These are phyloP conservation scores for Pontederia crassipes DNA, from an alignment of 176 grass and related monocot species.

Conservation along the genomic window DNA sequence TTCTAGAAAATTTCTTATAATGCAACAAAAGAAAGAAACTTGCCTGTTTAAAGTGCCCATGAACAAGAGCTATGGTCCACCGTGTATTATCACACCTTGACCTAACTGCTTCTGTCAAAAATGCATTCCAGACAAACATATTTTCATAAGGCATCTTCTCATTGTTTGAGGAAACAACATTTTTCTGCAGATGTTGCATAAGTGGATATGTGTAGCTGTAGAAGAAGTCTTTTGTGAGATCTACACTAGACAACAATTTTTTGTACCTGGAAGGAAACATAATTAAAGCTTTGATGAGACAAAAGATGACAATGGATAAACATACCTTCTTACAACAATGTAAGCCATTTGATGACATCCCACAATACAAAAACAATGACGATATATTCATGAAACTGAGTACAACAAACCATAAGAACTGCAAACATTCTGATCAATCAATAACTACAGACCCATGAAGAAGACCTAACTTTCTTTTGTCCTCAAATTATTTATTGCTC, in stretches of 20 bases:
- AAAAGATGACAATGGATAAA: slow-evolving; percentile 2
- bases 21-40: background rate
- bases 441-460: too few relatives aligned
- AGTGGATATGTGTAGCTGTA: slow-evolving; percentile 97
- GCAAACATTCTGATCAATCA: too few relatives aligned
- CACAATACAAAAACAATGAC: background rate
- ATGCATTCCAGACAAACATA: slow-evolving; percentile 94
- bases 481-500: too few relatives aligned
- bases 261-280: slow-evolving; percentile 62
- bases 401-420: too few relatives aligned
- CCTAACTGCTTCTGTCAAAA: slow-evolving; percentile 63
- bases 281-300: background rate
- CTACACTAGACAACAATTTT: slow-evolving; percentile 81
- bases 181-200: slow-evolving; percentile 87
- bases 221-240: slow-evolving; percentile 96
- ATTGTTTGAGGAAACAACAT: slow-evolving; percentile 37
- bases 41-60: slow-evolving; percentile 98
- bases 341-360: background rate
- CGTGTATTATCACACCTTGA: slow-evolving; percentile 79
- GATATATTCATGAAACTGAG: background rate
- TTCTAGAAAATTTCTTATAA: background rate
- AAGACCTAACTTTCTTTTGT: too few relatives aligned
- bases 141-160: slow-evolving; percentile 81
- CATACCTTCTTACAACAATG: slow-evolving; percentile 2
- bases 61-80: slow-evolving; percentile 90